Percentiles rank a stretch among this genome's conserved stretches.
These are phyloP conservation scores for Metschnikowia cerradonensis DNA, from an alignment of 805 yeast genomes.

Conservation along the genomic window DNA sequence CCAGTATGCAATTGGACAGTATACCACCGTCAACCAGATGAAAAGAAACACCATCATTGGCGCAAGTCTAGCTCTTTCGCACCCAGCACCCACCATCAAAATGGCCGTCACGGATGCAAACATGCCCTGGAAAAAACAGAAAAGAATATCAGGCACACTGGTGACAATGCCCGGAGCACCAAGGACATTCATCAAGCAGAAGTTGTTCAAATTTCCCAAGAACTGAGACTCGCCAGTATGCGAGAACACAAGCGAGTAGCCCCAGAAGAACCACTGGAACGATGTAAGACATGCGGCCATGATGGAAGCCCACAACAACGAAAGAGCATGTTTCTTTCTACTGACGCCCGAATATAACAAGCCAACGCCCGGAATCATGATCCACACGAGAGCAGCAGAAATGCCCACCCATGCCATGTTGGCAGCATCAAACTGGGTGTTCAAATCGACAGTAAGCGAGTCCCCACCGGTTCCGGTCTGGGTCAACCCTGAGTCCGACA, in stretches of 20 bases:
- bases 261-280: constrained; percentile 96
- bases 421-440: constrained; percentile 63
- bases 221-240: constrained; percentile 59
- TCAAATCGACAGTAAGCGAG: constrained; percentile 67
- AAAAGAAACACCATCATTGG: constrained; percentile 96
- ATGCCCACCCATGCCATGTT: constrained; percentile 85
- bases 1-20: constrained; percentile 96
- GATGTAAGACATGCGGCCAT: constrained; percentile 80
- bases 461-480: constrained; percentile 77
- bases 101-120: constrained; percentile 92
- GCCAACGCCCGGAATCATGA: constrained; percentile 97
- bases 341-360: constrained; percentile 88
- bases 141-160: constrained; percentile 84
- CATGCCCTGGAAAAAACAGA: constrained; percentile 93
- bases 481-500: constrained; percentile 29
- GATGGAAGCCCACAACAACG: constrained; percentile 89
- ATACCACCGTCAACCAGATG: constrained; percentile 91
- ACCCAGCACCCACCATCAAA: constrained; percentile 95
- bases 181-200: constrained; percentile 74
- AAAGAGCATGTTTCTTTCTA: constrained; percentile 92
- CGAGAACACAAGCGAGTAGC: constrained; percentile 73
- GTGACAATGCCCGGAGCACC: constrained; percentile 71
- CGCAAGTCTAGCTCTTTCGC: constrained; percentile 92
- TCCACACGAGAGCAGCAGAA: constrained; percentile 81
- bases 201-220: constrained; percentile 77